These are phyloP conservation scores for Acarospora socialis DNA, from an alignment of 2,329 filamentous ascomycete genomes.

Conservation along the genomic window DNA sequence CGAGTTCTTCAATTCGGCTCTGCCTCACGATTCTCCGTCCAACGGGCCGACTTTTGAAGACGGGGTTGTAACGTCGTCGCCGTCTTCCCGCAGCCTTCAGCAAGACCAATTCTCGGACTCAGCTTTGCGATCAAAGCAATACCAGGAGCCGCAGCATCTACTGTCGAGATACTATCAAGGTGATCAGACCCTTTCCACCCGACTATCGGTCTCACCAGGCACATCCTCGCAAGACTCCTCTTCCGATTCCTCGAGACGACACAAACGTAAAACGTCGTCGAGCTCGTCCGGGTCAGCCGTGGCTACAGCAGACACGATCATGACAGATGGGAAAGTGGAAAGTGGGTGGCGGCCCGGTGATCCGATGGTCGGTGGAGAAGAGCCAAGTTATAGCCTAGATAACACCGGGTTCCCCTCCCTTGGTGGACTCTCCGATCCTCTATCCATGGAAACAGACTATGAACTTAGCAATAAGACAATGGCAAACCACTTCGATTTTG, in stretches of 20 bases:
- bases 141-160: too few relatives aligned
- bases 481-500: constrained; percentile 25
- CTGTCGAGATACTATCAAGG: too few relatives aligned
- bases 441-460: constrained; percentile 11
- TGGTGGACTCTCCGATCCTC: constrained; percentile 1
- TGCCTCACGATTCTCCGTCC: constrained; percentile 5
- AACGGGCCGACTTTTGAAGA: too few relatives aligned
- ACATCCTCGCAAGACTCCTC: constrained; percentile 11
- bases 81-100: too few relatives aligned
- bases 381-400: background rate
- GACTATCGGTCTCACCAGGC: constrained; percentile 9
- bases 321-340: constrained; percentile 3
- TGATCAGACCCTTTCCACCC: too few relatives aligned
- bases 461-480: constrained; percentile 17
- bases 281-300: constrained; percentile 11
- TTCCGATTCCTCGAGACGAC: constrained; percentile 10
- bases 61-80: too few relatives aligned
- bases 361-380: constrained; percentile 5
- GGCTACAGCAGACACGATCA: constrained; percentile 6
- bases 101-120: too few relatives aligned
- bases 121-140: too few relatives aligned
- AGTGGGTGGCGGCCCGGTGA: constrained; percentile 6
- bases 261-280: constrained; percentile 12
- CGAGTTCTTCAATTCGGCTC: constrained; percentile 7
- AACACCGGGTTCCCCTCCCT: constrained; percentile 5